phyloP scores from a whole-genome alignment of 768 basidiomycete genomes.

The Trametes meyenii region DNA sequence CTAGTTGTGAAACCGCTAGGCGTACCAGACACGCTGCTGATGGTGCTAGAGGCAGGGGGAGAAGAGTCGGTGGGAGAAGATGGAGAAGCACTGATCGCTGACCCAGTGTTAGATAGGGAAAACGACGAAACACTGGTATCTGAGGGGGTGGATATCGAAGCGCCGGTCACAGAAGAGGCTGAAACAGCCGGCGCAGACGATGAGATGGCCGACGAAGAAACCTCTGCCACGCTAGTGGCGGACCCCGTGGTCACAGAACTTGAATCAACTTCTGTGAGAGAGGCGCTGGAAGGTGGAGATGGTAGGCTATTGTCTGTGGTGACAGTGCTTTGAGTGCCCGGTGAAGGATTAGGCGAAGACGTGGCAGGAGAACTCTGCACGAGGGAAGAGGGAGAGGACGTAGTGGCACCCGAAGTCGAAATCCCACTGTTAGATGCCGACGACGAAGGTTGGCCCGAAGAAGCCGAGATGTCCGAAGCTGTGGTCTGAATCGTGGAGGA shows the following conservation, averaged over 20 bases:
- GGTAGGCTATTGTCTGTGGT: background rate
- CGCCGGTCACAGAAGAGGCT: background rate
- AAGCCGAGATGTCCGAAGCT: background rate
- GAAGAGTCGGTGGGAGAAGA: background rate
- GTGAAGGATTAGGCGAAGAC: background rate
- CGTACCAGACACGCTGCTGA: background rate
- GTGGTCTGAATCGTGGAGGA: background rate
- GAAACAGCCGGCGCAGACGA: background rate
- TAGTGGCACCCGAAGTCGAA: background rate
- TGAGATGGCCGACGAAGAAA: background rate
- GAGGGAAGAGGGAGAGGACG: background rate
- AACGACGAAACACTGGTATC: constrained; percentile 2
- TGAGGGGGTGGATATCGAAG: background rate
- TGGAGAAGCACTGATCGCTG: background rate
- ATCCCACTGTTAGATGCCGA: too few species aligned
- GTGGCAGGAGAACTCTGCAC: background rate
- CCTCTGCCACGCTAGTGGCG: background rate
- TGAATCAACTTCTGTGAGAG: background rate
- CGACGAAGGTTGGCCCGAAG: background rate
- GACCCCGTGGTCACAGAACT: background rate
- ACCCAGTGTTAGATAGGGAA: background rate
- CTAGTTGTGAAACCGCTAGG: constrained; percentile 6
- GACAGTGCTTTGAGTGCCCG: background rate
- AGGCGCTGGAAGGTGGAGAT: background rate
- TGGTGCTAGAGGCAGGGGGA: background rate